Base-by-base conservation (phyloP, 106 monocot genomes). In the Dendrobium officinale region DNA sequence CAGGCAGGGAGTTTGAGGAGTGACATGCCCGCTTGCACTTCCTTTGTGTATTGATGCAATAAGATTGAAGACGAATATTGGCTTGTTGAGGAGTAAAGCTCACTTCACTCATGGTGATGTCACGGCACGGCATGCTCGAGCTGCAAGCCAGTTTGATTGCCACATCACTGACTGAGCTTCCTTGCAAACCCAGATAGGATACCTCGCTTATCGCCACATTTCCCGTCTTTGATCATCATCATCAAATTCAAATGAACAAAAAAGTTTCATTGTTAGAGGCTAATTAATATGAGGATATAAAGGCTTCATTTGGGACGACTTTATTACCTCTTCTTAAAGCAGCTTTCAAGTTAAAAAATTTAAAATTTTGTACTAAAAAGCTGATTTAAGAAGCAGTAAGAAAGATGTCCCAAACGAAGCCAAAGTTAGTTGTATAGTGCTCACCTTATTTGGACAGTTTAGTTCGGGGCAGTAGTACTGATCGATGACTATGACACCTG, bases 101-200 rank as follows among this genome's bases (percentile, higher is more conserved):
- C 26, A 82, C 49, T 33, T 77, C 4, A 13, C 13, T 51, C 51
- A 51, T 51, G 51, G 51, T 51, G 51, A 51, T 51, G 51, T 2
- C 13, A 10, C 2, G 43, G 77, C 82, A 82, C 4, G 55, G 33
- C 1, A 29, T 4, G 82, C 47, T 82, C 49, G 41, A 10, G 48
- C 82, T 82, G 48, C 82, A 82, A 8, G 76, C 77, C 9, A 82
- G 45, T 1, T 22, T 77, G 48, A 82, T 82, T 17, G 82, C 82
- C 64, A 82, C 66, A 16, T 77, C 64, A 5, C 43, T 19, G 6
- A 37, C 29, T 33, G 82, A 77, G 33, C 77, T 82, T 43, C 82
- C 82, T 4, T 37, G 64, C 37, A 82, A 55, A 37, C 74, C 20
- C 6, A 1, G 18, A n/a, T 61, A 77, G 0, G 29, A 61, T 0